Conservation (phyloP, 2,329 filamentous ascomycete species). For the Trichoderma koningiopsis region DNA sequence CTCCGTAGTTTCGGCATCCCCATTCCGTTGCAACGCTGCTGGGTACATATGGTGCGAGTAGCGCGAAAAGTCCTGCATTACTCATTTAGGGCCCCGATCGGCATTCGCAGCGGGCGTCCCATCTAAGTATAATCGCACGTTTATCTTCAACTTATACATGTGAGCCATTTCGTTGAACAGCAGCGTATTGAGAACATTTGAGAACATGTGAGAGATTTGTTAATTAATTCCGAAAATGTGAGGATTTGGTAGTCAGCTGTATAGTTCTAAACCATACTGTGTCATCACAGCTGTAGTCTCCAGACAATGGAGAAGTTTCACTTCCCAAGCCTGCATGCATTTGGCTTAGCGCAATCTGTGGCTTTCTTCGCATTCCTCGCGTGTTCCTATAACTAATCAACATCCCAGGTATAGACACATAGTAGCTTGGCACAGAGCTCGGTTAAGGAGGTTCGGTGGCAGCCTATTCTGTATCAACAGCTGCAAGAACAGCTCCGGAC, state of each 20-base stretch:
- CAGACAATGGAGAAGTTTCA: not conserved
- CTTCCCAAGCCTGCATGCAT: not conserved
- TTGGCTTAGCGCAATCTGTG: not conserved
- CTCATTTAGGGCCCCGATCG: conserved; percentile 4
- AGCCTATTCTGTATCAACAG: not conserved
- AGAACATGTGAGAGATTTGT: not conserved
- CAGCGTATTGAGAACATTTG: not conserved
- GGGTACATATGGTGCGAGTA: not conserved
- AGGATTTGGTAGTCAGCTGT: not conserved
- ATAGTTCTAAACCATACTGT: not conserved
- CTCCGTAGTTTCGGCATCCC: conserved; percentile 8
- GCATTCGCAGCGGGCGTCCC: not conserved
- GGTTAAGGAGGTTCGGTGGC: not conserved
- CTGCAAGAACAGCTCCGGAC: not conserved
- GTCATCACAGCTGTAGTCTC: too few relatives aligned
- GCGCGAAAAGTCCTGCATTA: not conserved
- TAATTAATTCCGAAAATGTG: not conserved
- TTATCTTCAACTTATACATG: not conserved
- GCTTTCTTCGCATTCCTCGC: not conserved
- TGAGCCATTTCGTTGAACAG: not conserved
- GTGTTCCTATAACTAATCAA: not conserved
- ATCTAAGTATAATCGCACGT: not conserved
- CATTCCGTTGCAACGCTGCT: not conserved
- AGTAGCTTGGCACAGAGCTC: not conserved
- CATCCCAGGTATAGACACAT: not conserved